Conservation (phyloP, 176 grass and related monocot species). For the Rhipidocladum racemiflorum region DNA sequence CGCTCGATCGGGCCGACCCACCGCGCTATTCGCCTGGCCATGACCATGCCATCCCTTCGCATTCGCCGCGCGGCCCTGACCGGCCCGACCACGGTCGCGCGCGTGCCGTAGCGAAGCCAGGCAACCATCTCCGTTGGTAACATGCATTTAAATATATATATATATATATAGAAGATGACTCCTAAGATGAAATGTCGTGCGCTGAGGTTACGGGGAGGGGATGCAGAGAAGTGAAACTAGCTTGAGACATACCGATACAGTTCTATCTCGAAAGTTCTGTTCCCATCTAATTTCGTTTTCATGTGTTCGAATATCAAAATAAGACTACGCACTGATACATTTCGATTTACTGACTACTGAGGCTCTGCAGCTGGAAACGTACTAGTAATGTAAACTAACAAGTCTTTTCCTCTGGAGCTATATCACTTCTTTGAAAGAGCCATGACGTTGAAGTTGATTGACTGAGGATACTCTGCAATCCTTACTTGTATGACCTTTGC, state of each 20-base stretch:
- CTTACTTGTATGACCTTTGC: constrained; percentile 64
- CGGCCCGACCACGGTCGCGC: no score
- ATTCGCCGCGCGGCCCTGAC: no score
- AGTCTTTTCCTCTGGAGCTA: neutral
- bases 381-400: neutral
- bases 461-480: constrained; percentile 45
- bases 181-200: no score
- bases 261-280: neutral
- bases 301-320: neutral
- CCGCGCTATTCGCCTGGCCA: no score
- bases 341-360: neutral
- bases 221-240: neutral
- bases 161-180: no score
- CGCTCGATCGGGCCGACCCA: no score
- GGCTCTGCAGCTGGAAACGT: neutral
- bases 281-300: neutral
- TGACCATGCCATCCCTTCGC: no score
- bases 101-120: no score
- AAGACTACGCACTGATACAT: neutral
- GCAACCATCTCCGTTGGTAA: no score
- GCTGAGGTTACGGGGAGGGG: no score
- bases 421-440: constrained; percentile 45
- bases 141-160: no score
- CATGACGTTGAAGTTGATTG: constrained; percentile 88
- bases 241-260: neutral